Conservation (phyloP, 23 red algal genomes). For the Chondrus crispus region DNA sequence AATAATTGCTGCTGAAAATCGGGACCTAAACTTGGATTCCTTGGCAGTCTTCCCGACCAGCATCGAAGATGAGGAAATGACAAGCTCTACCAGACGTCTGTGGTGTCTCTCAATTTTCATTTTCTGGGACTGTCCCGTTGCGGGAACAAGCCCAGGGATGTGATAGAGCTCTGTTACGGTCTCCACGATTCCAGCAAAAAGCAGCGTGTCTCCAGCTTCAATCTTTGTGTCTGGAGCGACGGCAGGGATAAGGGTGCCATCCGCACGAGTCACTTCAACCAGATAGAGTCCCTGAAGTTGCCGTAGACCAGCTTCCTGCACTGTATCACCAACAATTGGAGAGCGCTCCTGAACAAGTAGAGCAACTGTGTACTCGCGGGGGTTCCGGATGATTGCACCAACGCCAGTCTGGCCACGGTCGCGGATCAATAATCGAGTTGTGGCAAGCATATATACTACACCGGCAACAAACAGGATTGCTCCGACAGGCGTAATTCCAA, state of each 20-base stretch:
- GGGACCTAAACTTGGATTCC: slow-evolving; percentile 79
- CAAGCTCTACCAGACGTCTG: slow-evolving; percentile 79
- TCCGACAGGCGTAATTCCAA: slow-evolving; percentile 81
- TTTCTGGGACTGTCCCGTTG: slow-evolving; percentile 77
- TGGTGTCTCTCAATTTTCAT: slow-evolving; percentile 78
- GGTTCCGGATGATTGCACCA: slow-evolving; percentile 73
- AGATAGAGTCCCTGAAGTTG: slow-evolving; percentile 81
- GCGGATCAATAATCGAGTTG: slow-evolving; percentile 29
- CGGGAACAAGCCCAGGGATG: slow-evolving; percentile 87
- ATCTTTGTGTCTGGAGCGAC: slow-evolving; percentile 77
- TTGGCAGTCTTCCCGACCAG: slow-evolving; percentile 71
- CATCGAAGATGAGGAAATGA: slow-evolving; percentile 74
- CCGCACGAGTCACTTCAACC: slow-evolving; percentile 76
- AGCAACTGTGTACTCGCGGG: slow-evolving; percentile 88
- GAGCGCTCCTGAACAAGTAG: slow-evolving; percentile 63
- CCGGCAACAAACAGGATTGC: slow-evolving; percentile 50
- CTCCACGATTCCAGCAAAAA: slow-evolving; percentile 89
- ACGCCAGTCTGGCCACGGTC: slow-evolving; percentile 73
- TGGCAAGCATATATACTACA: slow-evolving; percentile 65
- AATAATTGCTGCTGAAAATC: slow-evolving; percentile 84
- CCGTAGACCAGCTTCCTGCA: slow-evolving; percentile 87
- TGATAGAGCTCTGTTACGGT: slow-evolving; percentile 91
- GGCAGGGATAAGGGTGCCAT: slow-evolving; percentile 74
- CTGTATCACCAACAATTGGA: slow-evolving; percentile 86
- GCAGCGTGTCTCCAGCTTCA: slow-evolving; percentile 69